Base-by-base conservation (phyloP, 306 rosid species). In the Glycine latifolia region DNA sequence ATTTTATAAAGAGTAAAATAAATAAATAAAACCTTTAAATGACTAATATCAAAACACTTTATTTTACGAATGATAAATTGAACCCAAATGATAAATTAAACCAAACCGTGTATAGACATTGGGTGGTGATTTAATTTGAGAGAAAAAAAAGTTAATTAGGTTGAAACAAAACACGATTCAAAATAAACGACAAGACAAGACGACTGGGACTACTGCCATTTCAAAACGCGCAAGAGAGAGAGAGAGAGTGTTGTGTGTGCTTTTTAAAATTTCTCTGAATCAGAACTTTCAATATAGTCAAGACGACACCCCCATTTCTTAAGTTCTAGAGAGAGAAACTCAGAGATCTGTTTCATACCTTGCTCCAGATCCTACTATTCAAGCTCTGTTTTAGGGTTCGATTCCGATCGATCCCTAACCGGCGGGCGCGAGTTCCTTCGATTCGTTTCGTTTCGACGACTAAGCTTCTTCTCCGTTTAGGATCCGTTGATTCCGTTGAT, bases 401-500 rank as follows among this genome's bases (percentile, higher is more conserved):
- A 77, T 84, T 81, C 44, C 84, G 79, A 84, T 87, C 86, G 89
- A 81, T 84, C 83, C 78, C 67, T 73, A 39, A 17, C 53, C 8
- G 10, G 9, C 33, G 67, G 39, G 52, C 17, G 26, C 33, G 62
- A 1, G 11, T 56, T 26, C 33, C 35, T 69, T 16, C 50, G 70
- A 59, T 67, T 75, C 69, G 0, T 26, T 69, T 16, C 50, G 70
- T 49, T 67, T 75, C 69, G 0, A 33, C 82, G 17, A 10, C 59
- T 78, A 6, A 73, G 76, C 33, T 73, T 17, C 60, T 49, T 26
- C 60, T 49, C 37, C 66, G n/a, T 37, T 61, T 71, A 73, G 60
- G 91, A 86, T 91, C 89, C 90, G 31, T 78, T 70, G 61, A 65
- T 54, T 91, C 89, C 90, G 31, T 78, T 70, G 61, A 65, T 54